A percentile compares a stretch with the other conserved stretches of the same genome.
These are phyloP conservation scores for Aspergillus avenaceus DNA, from an alignment of 495 filamentous ascomycete species.

Conservation along the genomic window DNA sequence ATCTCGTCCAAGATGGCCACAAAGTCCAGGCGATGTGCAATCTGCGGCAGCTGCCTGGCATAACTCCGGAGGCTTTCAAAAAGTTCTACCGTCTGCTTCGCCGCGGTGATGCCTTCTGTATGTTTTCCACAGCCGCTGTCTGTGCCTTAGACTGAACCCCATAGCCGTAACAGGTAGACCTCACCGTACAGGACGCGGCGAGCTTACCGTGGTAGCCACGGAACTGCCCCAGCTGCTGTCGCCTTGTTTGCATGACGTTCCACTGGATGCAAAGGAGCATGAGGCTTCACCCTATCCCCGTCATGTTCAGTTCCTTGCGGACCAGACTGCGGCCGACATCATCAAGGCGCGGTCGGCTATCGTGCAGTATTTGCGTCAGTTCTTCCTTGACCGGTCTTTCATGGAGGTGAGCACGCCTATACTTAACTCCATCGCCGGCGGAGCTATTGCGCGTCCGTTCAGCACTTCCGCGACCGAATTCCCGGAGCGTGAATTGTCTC, in stretches of 20 bases:
- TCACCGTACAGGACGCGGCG: constrained; percentile 65
- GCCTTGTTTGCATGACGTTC: constrained; percentile 72
- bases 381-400: constrained; percentile 66
- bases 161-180: constrained; percentile 67
- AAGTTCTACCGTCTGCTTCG: constrained; percentile 53
- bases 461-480: constrained; percentile 69
- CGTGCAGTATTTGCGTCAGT: constrained; percentile 67
- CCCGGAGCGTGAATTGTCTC: constrained; percentile 58
- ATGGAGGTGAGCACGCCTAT: constrained; percentile 89
- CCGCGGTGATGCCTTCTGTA: constrained; percentile 76
- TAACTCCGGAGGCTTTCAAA: constrained; percentile 50
- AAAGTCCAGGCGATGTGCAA: constrained; percentile 72
- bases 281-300: constrained; percentile 62
- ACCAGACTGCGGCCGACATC: constrained; percentile 58
- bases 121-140: too few relatives aligned
- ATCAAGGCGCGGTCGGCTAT: constrained; percentile 71
- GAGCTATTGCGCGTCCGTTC: constrained; percentile 84
- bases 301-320: constrained; percentile 80
- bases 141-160: constrained; percentile 16
- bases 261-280: constrained; percentile 57
- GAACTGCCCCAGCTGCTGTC: constrained; percentile 66
- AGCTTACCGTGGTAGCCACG: constrained; percentile 69
- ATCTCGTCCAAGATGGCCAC: constrained; percentile 66
- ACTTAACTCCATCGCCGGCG: constrained; percentile 68
- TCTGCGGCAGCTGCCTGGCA: constrained; percentile 49